These are phyloP conservation scores for Ophiostoma triangulosporum DNA, from an alignment of 2,329 filamentous ascomycete species.

Conservation along the genomic window DNA sequence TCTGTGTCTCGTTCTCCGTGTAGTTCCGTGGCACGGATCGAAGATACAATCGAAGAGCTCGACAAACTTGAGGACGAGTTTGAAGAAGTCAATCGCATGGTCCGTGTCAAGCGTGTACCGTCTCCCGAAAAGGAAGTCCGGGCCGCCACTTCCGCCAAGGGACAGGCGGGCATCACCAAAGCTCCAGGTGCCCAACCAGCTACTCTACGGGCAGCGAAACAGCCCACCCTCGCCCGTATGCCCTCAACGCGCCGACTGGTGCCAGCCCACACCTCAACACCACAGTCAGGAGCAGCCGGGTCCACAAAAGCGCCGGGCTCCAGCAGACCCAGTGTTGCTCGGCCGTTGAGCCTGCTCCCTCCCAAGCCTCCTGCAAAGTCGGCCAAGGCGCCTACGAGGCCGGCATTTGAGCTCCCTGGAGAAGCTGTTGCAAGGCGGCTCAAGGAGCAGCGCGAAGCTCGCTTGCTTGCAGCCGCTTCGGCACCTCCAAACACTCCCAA, in stretches of 20 bases:
- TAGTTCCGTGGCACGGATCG: conserved; percentile 31
- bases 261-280: background rate
- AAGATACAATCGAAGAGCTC: conserved; percentile 50
- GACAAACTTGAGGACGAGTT: conserved; percentile 49
- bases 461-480: conserved; percentile 22
- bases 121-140: conserved; percentile 20
- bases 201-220: background rate
- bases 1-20: conserved; percentile 9
- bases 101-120: conserved; percentile 22
- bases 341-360: conserved; percentile 29
- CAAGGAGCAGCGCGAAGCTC: conserved; percentile 45
- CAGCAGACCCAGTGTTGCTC: conserved; percentile 15
- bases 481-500: conserved; percentile 8
- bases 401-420: conserved; percentile 49
- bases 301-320: conserved; percentile 16
- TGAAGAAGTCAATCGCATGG: conserved; percentile 35
- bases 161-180: conserved; percentile 18
- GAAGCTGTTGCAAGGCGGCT: conserved; percentile 45
- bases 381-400: conserved; percentile 37
- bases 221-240: background rate
- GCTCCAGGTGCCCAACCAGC: conserved; percentile 25
- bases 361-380: conserved; percentile 37
- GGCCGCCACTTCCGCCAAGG: conserved; percentile 3
- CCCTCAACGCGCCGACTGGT: background rate
- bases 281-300: background rate